These are phyloP conservation scores for Escovopsis sp. DNA, from an alignment of 2,329 filamentous ascomycete genomes.

Conservation along the genomic window DNA sequence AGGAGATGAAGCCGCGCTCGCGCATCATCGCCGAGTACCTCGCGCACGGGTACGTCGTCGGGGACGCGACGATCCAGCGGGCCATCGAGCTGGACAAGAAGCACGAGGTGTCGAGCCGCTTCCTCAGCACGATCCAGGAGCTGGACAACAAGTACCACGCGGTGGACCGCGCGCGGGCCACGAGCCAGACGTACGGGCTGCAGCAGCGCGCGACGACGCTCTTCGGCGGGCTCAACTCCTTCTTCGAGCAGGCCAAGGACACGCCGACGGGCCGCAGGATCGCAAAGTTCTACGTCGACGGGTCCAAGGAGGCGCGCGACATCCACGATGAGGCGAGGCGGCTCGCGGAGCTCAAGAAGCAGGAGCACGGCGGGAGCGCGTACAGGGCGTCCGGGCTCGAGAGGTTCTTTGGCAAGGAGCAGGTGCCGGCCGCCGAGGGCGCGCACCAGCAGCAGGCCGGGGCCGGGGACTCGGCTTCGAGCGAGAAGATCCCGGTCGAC, in stretches of 20 bases:
- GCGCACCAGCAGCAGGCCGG: neutral
- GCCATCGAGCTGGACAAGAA: constrained; percentile 81
- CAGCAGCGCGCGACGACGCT: constrained; percentile 53
- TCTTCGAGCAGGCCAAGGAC: constrained; percentile 85
- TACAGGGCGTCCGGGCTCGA: constrained; percentile 45
- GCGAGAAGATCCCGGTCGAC: neutral
- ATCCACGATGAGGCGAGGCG: constrained; percentile 85
- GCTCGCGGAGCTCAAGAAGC: constrained; percentile 74
- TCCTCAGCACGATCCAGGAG: constrained; percentile 59
- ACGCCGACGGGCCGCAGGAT: constrained; percentile 83
- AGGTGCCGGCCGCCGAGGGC: constrained; percentile 7
- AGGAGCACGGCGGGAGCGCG: constrained; percentile 42
- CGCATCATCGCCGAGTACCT: constrained; percentile 95
- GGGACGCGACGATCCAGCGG: constrained; percentile 56
- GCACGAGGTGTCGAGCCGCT: constrained; percentile 71
- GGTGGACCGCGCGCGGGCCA: constrained; percentile 66
- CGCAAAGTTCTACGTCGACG: constrained; percentile 72
- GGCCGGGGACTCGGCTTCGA: too few species aligned
- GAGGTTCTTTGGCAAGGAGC: constrained; percentile 40
- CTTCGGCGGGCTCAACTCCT: constrained; percentile 56
- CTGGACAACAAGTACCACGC: constrained; percentile 82
- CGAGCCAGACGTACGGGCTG: constrained; percentile 77
- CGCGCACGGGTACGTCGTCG: constrained; percentile 82
- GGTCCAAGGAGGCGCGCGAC: constrained; percentile 80
- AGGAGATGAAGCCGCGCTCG: constrained; percentile 92